phyloP scores from a whole-genome alignment of 1,139 yeast genomes.

The Pichia sp. region DNA sequence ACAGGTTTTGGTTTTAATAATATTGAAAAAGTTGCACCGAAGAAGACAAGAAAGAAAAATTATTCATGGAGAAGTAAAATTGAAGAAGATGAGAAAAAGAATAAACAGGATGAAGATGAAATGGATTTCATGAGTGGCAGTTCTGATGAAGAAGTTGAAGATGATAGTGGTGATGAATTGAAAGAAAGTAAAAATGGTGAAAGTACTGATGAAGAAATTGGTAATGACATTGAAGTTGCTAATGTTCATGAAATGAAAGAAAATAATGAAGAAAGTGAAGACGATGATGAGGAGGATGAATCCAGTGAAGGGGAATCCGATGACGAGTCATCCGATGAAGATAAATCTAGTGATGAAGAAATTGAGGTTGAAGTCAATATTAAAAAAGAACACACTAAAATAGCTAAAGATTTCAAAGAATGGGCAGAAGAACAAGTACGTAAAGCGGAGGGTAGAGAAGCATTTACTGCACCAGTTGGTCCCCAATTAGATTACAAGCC shows the following conservation, averaged over 20 bases:
- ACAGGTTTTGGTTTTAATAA: slow-evolving; percentile 63
- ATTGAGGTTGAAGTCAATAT: slow-evolving; percentile 27
- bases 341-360: slow-evolving; percentile 23
- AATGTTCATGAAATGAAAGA: no score
- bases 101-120: slow-evolving; percentile 36
- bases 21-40: slow-evolving; percentile 36
- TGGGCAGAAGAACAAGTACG: slow-evolving; percentile 59
- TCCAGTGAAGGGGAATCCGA: slow-evolving; percentile 18
- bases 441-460: slow-evolving; percentile 51
- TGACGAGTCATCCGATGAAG: slow-evolving; percentile 23
- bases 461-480: slow-evolving; percentile 38
- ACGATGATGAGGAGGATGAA: slow-evolving; percentile 25
- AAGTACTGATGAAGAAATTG: slow-evolving; percentile 23
- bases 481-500: slow-evolving; percentile 46
- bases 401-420: slow-evolving; percentile 44
- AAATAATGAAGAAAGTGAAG: slow-evolving; percentile 18
- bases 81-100: slow-evolving; percentile 40
- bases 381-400: slow-evolving; percentile 31
- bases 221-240: slow-evolving; percentile 18
- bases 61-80: slow-evolving; percentile 55
- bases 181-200: slow-evolving; percentile 31
- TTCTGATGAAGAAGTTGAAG: slow-evolving; percentile 24
- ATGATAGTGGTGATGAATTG: slow-evolving; percentile 13
- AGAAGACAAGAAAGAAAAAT: slow-evolving; percentile 33
- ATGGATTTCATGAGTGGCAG: slow-evolving; percentile 36